Evolutionary conservation across 179 eudicot genomes (phyloP).

Genomic region (Sideroxylon spinosum): DNA sequence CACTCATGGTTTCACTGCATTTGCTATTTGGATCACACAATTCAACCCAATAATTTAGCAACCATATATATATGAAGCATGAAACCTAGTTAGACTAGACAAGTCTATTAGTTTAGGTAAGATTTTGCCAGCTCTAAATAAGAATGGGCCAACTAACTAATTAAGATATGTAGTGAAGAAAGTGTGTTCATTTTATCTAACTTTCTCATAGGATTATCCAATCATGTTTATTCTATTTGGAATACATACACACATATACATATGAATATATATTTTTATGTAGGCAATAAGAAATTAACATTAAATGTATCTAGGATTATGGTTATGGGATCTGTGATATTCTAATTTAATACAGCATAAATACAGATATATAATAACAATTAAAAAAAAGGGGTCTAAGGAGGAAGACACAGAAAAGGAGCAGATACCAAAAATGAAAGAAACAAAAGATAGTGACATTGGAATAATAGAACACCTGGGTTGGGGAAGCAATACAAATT

Average conservation of each 20-base stretch:
- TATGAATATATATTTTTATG: neutral
- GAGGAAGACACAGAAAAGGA: slow-evolving; percentile 3
- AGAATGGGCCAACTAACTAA: neutral
- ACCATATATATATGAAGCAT: neutral
- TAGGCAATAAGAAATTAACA: neutral
- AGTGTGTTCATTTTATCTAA: too few species aligned
- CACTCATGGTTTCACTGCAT: too few species aligned
- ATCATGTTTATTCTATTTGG: too few species aligned
- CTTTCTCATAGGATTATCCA: too few species aligned
- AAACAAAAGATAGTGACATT: slow-evolving; percentile 43
- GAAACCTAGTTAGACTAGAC: neutral
- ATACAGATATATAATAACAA: too few species aligned
- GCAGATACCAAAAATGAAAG: slow-evolving; percentile 29
- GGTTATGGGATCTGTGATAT: slow-evolving; percentile 11
- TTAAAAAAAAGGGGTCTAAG: too few species aligned
- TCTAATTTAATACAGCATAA: too few species aligned
- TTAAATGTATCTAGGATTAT: too few species aligned
- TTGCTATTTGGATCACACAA: too few species aligned
- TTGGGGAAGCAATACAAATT: neutral
- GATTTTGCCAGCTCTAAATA: neutral
- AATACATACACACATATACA: too few species aligned
- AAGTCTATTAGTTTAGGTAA: neutral
- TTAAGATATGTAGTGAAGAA: too few species aligned
- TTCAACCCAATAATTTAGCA: too few species aligned
- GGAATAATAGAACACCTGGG: slow-evolving; percentile 26